Evolutionary conservation across 441 rosid genomes (phyloP).

Genomic region (Brassica balearica): DNA sequence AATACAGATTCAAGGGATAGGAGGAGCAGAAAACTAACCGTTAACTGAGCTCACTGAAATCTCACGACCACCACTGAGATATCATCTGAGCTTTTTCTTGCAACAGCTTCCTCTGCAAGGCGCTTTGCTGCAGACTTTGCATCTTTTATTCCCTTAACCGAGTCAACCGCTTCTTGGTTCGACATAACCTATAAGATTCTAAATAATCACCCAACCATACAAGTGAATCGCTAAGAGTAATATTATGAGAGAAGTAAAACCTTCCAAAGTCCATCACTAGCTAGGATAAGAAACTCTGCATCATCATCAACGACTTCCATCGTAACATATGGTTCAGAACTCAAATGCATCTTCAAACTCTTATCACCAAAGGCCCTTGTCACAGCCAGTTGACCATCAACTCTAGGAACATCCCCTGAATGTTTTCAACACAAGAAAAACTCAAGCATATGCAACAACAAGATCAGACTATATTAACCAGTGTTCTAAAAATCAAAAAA

Average conservation of each 20-base stretch:
- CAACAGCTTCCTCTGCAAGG: conserved; percentile 80
- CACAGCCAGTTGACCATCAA: conserved; percentile 93
- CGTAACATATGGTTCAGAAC: conserved; percentile 80
- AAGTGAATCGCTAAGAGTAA: conserved; percentile 8
- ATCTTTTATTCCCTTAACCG: conserved; percentile 70
- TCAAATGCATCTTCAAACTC: conserved; percentile 83
- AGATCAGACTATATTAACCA: neutral
- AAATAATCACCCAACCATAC: conserved; percentile 19
- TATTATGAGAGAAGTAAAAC: conserved; percentile 42
- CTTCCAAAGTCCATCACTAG: conserved; percentile 97
- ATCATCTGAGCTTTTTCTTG: conserved; percentile 78
- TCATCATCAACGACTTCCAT: conserved; percentile 62
- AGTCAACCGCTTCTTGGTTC: conserved; percentile 83
- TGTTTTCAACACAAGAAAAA: conserved; percentile 22
- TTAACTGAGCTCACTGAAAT: conserved; percentile 49
- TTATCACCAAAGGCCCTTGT: conserved; percentile 95
- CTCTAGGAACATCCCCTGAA: conserved; percentile 91
- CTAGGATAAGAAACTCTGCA: conserved; percentile 71
- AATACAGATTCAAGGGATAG: too few species aligned
- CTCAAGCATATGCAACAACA: neutral
- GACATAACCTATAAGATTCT: conserved; percentile 69
- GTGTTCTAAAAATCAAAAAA: too few species aligned
- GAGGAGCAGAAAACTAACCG: conserved; percentile 29
- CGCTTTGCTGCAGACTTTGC: conserved; percentile 80
- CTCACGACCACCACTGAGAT: conserved; percentile 84